Evolutionary conservation across 176 grass and related monocot genomes (phyloP).

Genomic region (Dendrocalamus sinicus): DNA sequence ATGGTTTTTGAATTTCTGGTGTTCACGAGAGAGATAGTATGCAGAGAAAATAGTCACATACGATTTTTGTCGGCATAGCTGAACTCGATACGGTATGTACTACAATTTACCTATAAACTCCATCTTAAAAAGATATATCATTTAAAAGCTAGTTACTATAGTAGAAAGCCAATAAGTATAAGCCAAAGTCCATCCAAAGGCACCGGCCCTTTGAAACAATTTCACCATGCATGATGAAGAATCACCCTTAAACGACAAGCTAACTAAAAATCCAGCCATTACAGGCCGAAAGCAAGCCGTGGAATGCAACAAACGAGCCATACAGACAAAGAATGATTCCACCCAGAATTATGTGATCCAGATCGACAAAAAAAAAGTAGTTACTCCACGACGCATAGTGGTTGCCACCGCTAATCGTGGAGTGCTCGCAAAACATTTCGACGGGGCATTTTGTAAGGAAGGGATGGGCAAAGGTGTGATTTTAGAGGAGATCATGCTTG

Average conservation of each 20-base stretch:
- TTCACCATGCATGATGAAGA: background rate
- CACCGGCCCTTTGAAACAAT: background rate
- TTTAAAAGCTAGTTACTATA: too few species aligned
- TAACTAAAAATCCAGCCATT: conserved; percentile 3
- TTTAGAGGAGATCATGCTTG: background rate
- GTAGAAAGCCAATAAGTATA: too few species aligned
- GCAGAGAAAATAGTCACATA: too few species aligned
- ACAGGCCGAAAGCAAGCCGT: conserved; percentile 11
- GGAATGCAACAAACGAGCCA: background rate
- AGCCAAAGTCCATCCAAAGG: too few species aligned
- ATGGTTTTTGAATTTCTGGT: too few species aligned
- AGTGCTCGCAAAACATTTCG: background rate
- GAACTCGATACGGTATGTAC: too few species aligned
- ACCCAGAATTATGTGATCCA: background rate
- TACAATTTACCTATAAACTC: too few species aligned
- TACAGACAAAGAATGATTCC: background rate
- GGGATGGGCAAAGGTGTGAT: background rate
- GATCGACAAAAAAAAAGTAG: conserved; percentile 20
- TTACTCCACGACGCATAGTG: conserved; percentile 12
- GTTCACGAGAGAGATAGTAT: too few species aligned
- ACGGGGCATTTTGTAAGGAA: background rate
- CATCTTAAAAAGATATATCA: too few species aligned
- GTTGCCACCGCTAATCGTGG: background rate
- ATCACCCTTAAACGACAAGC: conserved; percentile 21
- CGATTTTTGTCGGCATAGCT: too few species aligned